Evolutionary conservation across 129 eudicot genomes (phyloP), one percentile per base, ranked within the genome.

Genomic region (Saposhnikovia divaricata): DNA sequence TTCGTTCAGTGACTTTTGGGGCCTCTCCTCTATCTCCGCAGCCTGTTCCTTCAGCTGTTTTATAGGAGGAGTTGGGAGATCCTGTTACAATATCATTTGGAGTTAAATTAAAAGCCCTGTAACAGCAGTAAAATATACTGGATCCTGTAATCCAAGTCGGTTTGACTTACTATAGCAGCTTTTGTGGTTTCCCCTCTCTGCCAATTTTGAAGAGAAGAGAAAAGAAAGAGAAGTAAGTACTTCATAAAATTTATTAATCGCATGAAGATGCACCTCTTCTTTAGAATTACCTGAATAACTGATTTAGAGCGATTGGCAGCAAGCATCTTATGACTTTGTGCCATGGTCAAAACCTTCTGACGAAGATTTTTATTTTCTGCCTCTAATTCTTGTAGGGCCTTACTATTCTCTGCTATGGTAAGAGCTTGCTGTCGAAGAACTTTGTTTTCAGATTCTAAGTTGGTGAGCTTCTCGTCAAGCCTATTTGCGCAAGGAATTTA

Each of bases 381-480:
- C 85, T 94, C 98, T 81, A 88, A 75, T 76, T 93, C 78, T 88
- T 76, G 82, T 79, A 81, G 81, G 86, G 86, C 86, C 89, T 85
- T 90, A 16, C 9, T 82, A 72, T 84, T 91, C 85, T 91, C 93
- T 40, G 98, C 93, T 89, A 94, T 94, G 61, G 89, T 68, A 51
- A 94, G 87, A 78, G 97, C 98, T 84, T 94, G 91, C 85, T 92
- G 97, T 72, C 97, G 98, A 77, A 92, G 94, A 76, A 92, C 91
- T 83, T 90, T 90, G 80, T 95, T 94, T 86, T 94, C 97, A 27
- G 93, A 90, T 80, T 94, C 98, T 81, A 89, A 72, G 82, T 94
- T 90, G 76, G 84, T 78, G 80, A 86, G 87, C 87, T 88, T 90
- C 87, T 92, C 97, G 84, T 92, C 96, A 75, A 85, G 86, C 87